phyloP scores from a whole-genome alignment of 805 yeast species.

The Yamadazyma laniorum region DNA sequence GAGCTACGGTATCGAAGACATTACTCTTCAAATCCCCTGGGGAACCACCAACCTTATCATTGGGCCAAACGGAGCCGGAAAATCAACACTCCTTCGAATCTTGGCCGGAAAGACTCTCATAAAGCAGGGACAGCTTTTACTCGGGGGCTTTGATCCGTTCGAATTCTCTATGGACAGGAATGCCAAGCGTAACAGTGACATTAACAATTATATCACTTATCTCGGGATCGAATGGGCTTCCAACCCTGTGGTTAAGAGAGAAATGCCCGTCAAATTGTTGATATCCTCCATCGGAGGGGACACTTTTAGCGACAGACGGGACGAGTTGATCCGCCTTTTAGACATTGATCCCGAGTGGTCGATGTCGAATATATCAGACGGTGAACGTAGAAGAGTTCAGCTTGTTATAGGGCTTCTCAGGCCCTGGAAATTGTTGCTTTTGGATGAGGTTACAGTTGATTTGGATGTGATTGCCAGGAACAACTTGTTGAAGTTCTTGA shows the following conservation, averaged over 20 bases:
- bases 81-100: constrained; percentile 80
- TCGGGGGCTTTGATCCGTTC: constrained; percentile 91
- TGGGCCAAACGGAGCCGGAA: constrained; percentile 98
- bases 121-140: constrained; percentile 60
- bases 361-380: constrained; percentile 90
- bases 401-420: constrained; percentile 87
- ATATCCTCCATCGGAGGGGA: constrained; percentile 77
- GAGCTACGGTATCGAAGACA: constrained; percentile 64
- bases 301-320: constrained; percentile 68
- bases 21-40: constrained; percentile 61
- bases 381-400: constrained; percentile 93
- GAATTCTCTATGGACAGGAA: constrained; percentile 51
- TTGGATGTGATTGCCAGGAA: constrained; percentile 89
- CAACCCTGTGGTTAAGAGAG: constrained; percentile 85
- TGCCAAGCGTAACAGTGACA: constrained; percentile 40
- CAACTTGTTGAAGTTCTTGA: constrained; percentile 66
- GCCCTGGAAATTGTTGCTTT: constrained; percentile 84
- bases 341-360: constrained; percentile 90
- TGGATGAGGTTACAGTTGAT: constrained; percentile 97
- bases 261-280: constrained; percentile 80
- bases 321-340: constrained; percentile 66
- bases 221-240: constrained; percentile 98
- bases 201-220: constrained; percentile 62
- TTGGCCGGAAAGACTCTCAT: constrained; percentile 91
- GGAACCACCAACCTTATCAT: constrained; percentile 74